Percentiles rank a stretch among this genome's conserved stretches.
Conservation (phyloP, 805 yeast species). For the Candida xyloterini region DNA sequence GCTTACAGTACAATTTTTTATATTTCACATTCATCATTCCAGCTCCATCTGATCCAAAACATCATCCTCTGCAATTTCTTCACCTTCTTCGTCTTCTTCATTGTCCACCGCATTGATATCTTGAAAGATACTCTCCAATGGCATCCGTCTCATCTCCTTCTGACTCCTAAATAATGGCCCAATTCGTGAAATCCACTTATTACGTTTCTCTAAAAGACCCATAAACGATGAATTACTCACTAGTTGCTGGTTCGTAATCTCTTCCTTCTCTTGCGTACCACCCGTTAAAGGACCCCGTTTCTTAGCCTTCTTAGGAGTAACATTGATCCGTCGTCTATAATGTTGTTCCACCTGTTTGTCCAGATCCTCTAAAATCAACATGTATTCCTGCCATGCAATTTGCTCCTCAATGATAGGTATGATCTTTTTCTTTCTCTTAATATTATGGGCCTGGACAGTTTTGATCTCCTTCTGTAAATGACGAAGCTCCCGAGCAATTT, state of each 20-base stretch:
- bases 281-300: conserved; percentile 37
- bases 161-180: conserved; percentile 77
- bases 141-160: conserved; percentile 74
- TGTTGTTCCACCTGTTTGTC: conserved; percentile 97
- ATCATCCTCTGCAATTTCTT: conserved; percentile 25
- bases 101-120: conserved; percentile 30
- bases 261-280: conserved; percentile 24
- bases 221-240: conserved; percentile 76
- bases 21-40: conserved; percentile 1
- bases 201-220: conserved; percentile 79
- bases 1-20: background rate
- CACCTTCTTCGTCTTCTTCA: conserved; percentile 29
- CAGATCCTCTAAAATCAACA: conserved; percentile 84
- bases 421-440: conserved; percentile 60
- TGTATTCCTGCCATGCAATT: conserved; percentile 92
- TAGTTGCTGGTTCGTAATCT: conserved; percentile 46
- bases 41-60: conserved; percentile 18
- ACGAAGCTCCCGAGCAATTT: conserved; percentile 81
- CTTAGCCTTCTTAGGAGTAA: conserved; percentile 59
- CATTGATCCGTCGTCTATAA: conserved; percentile 76
- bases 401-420: conserved; percentile 80
- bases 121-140: conserved; percentile 56
- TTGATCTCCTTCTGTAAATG: conserved; percentile 64
- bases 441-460: conserved; percentile 59
- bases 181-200: conserved; percentile 83